These are phyloP conservation scores for Brassica incana DNA, from an alignment of 345 rosid genomes.

Conservation along the genomic window DNA sequence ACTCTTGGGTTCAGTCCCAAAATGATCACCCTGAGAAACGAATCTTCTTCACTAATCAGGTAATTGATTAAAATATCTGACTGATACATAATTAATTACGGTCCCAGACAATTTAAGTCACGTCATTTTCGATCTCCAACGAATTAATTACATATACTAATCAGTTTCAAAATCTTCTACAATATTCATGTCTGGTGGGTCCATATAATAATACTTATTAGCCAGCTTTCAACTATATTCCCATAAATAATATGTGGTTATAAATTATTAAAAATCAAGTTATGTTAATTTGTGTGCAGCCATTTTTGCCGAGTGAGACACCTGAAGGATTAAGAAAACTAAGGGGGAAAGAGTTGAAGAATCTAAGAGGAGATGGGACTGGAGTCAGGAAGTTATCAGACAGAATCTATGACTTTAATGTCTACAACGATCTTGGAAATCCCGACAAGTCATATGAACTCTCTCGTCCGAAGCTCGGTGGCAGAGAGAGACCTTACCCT, in stretches of 20 bases:
- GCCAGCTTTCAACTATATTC: not conserved
- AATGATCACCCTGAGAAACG: conserved; percentile 67
- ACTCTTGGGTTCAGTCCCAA: conserved; percentile 88
- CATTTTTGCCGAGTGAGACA: conserved; percentile 80
- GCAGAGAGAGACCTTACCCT: conserved; percentile 68
- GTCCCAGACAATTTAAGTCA: not conserved
- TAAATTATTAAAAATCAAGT: not conserved
- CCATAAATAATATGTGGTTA: not conserved
- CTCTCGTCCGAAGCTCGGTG: conserved; percentile 74
- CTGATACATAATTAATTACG: not conserved
- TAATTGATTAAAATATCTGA: conserved; percentile 23
- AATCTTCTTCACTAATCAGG: conserved; percentile 87
- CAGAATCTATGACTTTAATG: conserved; percentile 74
- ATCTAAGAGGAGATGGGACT: conserved; percentile 65
- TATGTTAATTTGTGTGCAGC: conserved; percentile 46
- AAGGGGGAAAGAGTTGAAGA: conserved; percentile 70
- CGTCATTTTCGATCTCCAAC: not conserved
- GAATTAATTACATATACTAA: not conserved
- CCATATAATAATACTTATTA: not conserved
- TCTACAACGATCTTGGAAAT: conserved; percentile 92
- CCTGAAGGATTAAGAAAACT: conserved; percentile 67
- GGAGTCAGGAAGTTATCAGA: conserved; percentile 81
- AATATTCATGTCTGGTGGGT: conserved; percentile 25
- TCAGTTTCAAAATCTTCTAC: not conserved
- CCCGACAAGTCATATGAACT: conserved; percentile 70